A percentile compares a stretch with the other conserved stretches of the same genome.
Conservation (phyloP, 2,329 filamentous ascomycete genomes). For the Apiospora rasikravindrae region DNA sequence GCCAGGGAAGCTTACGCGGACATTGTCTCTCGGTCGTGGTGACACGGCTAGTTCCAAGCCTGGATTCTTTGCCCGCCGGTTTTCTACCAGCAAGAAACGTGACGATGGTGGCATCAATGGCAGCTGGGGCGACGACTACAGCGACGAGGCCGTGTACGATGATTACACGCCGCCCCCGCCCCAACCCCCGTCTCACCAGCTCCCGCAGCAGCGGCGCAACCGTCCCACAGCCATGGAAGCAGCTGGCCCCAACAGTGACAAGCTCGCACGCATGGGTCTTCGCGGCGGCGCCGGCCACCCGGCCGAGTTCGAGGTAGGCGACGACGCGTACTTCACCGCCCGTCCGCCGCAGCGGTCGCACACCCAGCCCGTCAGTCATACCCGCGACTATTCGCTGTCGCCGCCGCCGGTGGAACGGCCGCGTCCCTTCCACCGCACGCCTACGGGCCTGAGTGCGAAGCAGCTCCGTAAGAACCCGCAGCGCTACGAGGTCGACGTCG, state of each 20-base stretch:
- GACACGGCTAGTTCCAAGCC: constrained; percentile 50
- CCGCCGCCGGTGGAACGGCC: constrained; percentile 22
- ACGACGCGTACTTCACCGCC: constrained; percentile 63
- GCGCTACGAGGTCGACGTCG: constrained; percentile 71
- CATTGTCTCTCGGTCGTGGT: constrained; percentile 64
- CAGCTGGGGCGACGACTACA: constrained; percentile 52
- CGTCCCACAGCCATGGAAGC: constrained; percentile 22
- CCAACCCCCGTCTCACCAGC: constrained; percentile 23
- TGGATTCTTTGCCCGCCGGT: constrained; percentile 48
- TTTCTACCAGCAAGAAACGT: constrained; percentile 40
- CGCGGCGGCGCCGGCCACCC: constrained; percentile 47
- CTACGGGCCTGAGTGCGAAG: constrained; percentile 70
- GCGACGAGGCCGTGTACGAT: constrained; percentile 38
- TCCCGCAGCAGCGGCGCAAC: constrained; percentile 18
- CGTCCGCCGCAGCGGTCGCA: constrained; percentile 38
- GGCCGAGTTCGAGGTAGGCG: constrained; percentile 57
- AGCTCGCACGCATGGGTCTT: constrained; percentile 30
- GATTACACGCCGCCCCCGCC: constrained; percentile 24
- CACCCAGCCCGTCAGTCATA: constrained; percentile 32
- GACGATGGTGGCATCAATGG: constrained; percentile 63
- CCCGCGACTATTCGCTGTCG: constrained; percentile 19
- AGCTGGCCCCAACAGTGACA: constrained; percentile 26
- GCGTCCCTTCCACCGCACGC: constrained; percentile 67
- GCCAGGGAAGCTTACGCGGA: constrained; percentile 54
- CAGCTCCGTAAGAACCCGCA: constrained; percentile 59